Percentiles rank a stretch among this genome's conserved stretches.
These are phyloP conservation scores for Cryptosporidium bovis DNA, from an alignment of 169 alveolate genomes.

Conservation along the genomic window DNA sequence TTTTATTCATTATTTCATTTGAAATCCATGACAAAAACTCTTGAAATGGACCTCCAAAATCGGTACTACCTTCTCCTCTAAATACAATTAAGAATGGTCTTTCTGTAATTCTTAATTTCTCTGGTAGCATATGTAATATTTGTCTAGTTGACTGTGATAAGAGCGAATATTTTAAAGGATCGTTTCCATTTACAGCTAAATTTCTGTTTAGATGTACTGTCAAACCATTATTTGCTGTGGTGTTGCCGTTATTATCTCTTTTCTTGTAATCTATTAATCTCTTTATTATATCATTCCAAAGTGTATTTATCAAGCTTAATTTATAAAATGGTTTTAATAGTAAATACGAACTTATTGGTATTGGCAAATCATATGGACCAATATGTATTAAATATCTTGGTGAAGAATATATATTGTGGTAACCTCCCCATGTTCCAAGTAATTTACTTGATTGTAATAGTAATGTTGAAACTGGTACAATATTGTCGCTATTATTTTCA, in stretches of 20 bases:
- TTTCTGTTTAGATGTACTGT: constrained; percentile 64
- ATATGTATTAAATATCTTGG: constrained; percentile 62
- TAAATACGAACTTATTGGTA: constrained; percentile 58
- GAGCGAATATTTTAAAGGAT: constrained; percentile 74
- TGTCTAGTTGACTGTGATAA: constrained; percentile 84
- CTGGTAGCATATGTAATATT: constrained; percentile 78
- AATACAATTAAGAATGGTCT: constrained; percentile 92
- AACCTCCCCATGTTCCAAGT: constrained; percentile 66
- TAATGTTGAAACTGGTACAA: neutral
- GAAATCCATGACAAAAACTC: constrained; percentile 88
- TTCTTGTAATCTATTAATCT: constrained; percentile 44
- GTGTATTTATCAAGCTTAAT: constrained; percentile 21
- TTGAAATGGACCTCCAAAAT: constrained; percentile 93
- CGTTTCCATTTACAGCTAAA: constrained; percentile 81
- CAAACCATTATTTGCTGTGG: constrained; percentile 60
- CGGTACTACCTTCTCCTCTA: constrained; percentile 92
- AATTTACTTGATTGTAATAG: constrained; percentile 54
- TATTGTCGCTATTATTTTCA: neutral
- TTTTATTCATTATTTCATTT: constrained; percentile 88
- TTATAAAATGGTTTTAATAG: constrained; percentile 46
- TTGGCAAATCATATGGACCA: constrained; percentile 67
- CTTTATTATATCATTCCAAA: constrained; percentile 63
- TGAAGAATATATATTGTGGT: constrained; percentile 53
- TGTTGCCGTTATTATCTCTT: constrained; percentile 29
- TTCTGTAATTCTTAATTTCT: constrained; percentile 82